Percentiles rank a stretch among this genome's conserved stretches.
These are phyloP conservation scores for Calocybe indica DNA, from an alignment of 768 basidiomycete genomes.

Conservation along the genomic window DNA sequence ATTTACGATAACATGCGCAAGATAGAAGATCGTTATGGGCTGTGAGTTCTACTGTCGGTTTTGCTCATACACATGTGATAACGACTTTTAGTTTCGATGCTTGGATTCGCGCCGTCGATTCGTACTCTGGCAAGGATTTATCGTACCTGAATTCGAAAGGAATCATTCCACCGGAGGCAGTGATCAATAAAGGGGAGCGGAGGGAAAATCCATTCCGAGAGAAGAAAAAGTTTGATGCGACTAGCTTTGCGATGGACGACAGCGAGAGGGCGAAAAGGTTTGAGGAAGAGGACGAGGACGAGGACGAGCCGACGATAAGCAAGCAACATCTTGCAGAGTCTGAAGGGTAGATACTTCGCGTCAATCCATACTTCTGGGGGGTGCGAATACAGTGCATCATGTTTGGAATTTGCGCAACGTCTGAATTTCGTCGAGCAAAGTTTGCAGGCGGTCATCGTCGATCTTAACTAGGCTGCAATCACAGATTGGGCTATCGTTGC, in stretches of 20 bases:
- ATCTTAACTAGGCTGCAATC: conserved; percentile 69
- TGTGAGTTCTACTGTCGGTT: conserved; percentile 44
- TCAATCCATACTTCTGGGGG: background rate
- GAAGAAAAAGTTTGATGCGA: conserved; percentile 61
- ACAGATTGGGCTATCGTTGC: background rate
- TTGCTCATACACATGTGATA: background rate
- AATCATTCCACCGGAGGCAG: conserved; percentile 63
- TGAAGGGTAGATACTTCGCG: conserved; percentile 34
- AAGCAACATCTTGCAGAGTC: conserved; percentile 43
- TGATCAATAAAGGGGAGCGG: conserved; percentile 54
- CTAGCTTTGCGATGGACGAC: conserved; percentile 36
- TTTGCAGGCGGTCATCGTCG: conserved; percentile 82
- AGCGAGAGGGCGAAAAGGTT: conserved; percentile 21
- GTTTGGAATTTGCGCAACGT: conserved; percentile 88
- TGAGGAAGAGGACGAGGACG: conserved; percentile 23
- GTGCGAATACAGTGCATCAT: background rate
- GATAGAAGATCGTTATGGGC: conserved; percentile 71
- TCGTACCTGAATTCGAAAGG: conserved; percentile 75
- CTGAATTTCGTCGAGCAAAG: conserved; percentile 81
- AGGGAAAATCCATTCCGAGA: conserved; percentile 63
- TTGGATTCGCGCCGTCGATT: conserved; percentile 75
- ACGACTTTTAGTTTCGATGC: conserved; percentile 60
- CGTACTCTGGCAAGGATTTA: conserved; percentile 73
- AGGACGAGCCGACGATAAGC: conserved; percentile 29
- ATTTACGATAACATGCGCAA: conserved; percentile 86